Base-by-base conservation (phyloP, 306 rosid species). In the Quercus gilva region DNA sequence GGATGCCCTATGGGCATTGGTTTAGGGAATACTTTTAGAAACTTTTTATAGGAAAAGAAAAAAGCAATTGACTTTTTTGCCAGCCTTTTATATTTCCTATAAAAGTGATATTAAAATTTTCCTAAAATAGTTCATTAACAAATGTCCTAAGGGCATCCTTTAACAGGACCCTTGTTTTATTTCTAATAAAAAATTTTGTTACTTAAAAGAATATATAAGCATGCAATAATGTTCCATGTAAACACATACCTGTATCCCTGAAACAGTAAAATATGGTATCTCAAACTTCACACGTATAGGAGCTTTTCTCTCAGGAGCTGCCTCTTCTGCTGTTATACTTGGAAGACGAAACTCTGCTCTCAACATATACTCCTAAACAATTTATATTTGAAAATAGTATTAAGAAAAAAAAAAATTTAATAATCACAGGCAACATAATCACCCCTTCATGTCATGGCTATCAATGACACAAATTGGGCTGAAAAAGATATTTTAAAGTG, bases 331-430 rank as follows among this genome's bases (percentile, higher is more conserved):
- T 65, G 89, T 85, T 77, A 95, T 83, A 71, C 93, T 88, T 52
- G 99, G 99, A 82, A 95, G 99, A 58, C 74, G 94, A 81, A 95
- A 93, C 86, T 95, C 98, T 72, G 99, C 99, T 75, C 99, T 93
- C 85, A 95, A 85, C 93, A 93, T 90, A 79, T 95, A 95, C 84
- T 95, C 99, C 99, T 95, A 81, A 35, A 69, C 51, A 74, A n/a
- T 65, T 77, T 79, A 70, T 77, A 84, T 79, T 71, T 59, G 45
- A 25, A 74, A 57, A 82, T n/a, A 45, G 55, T 43, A 12, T 80
- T 70, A 53, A 71, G 63, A 75, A 28, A 73, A 49, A 67, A 15
- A 9, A 76, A 7, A 28, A 28, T 69, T 41, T 41, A 41, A 41
- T 7, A 41, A 41, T 41, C 52, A 82, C 29, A 63, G 81, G 64